phyloP scores from a whole-genome alignment of 1,284 basidiomycete species.

The Ceratobasidium sp. region DNA sequence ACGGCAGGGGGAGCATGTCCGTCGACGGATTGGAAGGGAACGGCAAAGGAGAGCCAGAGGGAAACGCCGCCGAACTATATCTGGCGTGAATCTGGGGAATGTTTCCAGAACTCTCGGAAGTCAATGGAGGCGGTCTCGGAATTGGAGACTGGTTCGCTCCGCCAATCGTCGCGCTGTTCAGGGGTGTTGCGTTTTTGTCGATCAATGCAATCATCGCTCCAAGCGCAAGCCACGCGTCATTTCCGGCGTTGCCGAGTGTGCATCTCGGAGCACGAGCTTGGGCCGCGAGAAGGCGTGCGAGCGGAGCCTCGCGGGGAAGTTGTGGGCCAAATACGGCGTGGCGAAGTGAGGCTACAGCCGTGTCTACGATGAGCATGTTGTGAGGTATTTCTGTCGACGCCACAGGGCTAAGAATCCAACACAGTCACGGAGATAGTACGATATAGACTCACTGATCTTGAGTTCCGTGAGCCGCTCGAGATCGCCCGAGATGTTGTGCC shows the following conservation, averaged over 20 bases:
- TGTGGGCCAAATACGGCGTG: conserved; percentile 20
- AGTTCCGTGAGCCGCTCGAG: conserved; percentile 73
- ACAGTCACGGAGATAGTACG: conserved; percentile 47
- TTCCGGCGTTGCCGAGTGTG: conserved; percentile 69
- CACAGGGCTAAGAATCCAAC: conserved; percentile 42
- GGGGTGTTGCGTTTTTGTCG: conserved; percentile 16
- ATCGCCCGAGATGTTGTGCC: conserved; percentile 65
- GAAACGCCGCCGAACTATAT: neutral
- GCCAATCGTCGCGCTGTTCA: conserved; percentile 28
- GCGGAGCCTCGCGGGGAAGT: conserved; percentile 60
- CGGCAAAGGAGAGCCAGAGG: neutral
- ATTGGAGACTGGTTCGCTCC: conserved; percentile 23
- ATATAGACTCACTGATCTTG: conserved; percentile 64
- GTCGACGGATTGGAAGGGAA: conserved; percentile 1
- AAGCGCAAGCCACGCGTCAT: conserved; percentile 70
- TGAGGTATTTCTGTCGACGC: conserved; percentile 65
- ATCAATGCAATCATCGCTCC: conserved; percentile 55
- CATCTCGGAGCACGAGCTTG: conserved; percentile 52
- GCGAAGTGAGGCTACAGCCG: conserved; percentile 49
- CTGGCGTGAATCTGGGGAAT: neutral
- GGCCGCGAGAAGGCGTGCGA: conserved; percentile 63
- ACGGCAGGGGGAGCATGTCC: conserved; percentile 14
- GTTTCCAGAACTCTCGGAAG: neutral
- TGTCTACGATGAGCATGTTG: conserved; percentile 76
- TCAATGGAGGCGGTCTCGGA: neutral